A percentile compares a stretch with the other conserved stretches of the same genome.
Evolutionary conservation across 106 monocot species (phyloP).

Genomic region (Chionographis japonica): DNA sequence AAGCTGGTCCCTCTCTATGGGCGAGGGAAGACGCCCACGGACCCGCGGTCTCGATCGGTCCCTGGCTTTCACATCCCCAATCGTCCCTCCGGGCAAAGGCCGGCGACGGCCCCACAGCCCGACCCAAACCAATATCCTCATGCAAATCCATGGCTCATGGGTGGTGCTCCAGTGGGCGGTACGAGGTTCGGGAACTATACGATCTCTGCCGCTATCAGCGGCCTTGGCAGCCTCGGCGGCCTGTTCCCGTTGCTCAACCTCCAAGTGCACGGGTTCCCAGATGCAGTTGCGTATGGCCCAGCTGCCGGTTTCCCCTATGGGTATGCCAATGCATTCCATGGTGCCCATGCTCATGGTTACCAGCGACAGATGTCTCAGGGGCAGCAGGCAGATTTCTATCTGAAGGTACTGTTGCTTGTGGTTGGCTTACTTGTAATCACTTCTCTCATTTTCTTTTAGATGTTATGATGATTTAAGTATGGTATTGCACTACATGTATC

Average conservation of each 20-base stretch:
- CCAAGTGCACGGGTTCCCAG: conserved; percentile 56
- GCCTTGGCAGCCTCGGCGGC: conserved; percentile 7
- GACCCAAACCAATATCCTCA: conserved; percentile 39
- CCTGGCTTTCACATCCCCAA: conserved; percentile 45
- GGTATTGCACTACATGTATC: no score
- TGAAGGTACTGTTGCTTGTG: conserved; percentile 39
- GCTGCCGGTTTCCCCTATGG: conserved; percentile 45
- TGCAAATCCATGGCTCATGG: conserved; percentile 35
- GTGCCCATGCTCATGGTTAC: conserved; percentile 15
- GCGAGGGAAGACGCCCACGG: conserved; percentile 37
- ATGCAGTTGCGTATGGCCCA: conserved; percentile 38
- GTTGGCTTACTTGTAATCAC: conserved; percentile 45
- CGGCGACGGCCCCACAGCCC: conserved; percentile 34
- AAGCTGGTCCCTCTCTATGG: conserved; percentile 71
- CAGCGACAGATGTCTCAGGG: conserved; percentile 23
- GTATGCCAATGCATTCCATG: conserved; percentile 42
- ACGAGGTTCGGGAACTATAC: conserved; percentile 53
- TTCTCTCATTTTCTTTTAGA: conserved; percentile 34
- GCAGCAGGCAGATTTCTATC: conserved; percentile 34
- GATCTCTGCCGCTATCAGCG: conserved; percentile 56
- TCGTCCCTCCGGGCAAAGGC: conserved; percentile 50
- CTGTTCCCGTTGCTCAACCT: conserved; percentile 53
- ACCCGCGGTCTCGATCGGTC: conserved; percentile 38
- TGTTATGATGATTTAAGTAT: no score
- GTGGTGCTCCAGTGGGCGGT: conserved; percentile 22